phyloP scores from a whole-genome alignment of 805 yeast species.

The Yamadazyma philogaea region DNA sequence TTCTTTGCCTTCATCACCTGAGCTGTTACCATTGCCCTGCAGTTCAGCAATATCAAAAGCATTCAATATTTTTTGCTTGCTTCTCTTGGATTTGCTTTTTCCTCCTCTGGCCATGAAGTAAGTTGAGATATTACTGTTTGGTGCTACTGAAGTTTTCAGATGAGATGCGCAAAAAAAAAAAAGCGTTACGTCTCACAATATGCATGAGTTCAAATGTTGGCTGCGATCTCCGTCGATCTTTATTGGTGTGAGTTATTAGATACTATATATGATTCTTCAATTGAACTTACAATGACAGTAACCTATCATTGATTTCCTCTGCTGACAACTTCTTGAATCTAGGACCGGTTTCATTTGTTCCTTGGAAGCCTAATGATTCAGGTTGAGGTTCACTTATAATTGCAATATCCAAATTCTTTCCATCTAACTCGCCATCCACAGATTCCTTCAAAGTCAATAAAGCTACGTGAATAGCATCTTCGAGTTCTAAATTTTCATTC shows the following conservation, averaged over 20 bases:
- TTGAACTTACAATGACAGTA: conserved; percentile 69
- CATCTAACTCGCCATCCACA: conserved; percentile 96
- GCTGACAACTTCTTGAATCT: conserved; percentile 79
- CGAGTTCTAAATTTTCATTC: conserved; percentile 95
- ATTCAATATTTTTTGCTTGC: conserved; percentile 36
- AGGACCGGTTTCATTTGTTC: conserved; percentile 83
- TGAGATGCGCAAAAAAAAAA: conserved; percentile 11
- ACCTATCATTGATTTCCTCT: conserved; percentile 93
- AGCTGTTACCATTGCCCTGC: conserved; percentile 22
- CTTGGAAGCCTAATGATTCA: conserved; percentile 78
- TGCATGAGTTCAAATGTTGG: background rate
- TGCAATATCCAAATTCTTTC: conserved; percentile 91
- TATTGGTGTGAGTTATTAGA: conserved; percentile 46
- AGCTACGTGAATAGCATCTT: conserved; percentile 97
- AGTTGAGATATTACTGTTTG: background rate
- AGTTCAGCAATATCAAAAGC: conserved; percentile 46
- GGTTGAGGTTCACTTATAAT: conserved; percentile 82
- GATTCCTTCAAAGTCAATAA: conserved; percentile 90
- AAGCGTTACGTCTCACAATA: too few species aligned
- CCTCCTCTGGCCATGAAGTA: conserved; percentile 21
- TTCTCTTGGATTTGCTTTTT: conserved; percentile 26
- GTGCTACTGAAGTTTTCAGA: background rate
- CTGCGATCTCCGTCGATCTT: conserved; percentile 41
- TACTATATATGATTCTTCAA: background rate
- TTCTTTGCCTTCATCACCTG: conserved; percentile 12